phyloP scores from a whole-genome alignment of 1,284 basidiomycete genomes.

The Taiwanofungus camphoratus region DNA sequence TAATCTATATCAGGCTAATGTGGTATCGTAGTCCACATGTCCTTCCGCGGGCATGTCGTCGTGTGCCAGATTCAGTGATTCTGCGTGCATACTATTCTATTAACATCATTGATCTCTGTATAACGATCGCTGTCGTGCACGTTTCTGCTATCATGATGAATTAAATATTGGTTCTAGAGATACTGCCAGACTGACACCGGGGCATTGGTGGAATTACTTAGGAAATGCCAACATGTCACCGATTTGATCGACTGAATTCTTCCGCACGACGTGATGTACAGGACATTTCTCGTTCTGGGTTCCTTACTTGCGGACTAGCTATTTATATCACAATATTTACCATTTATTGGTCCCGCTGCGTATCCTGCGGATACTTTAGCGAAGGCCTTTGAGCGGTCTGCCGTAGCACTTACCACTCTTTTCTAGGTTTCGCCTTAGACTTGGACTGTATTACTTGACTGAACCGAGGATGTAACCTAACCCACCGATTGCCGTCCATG shows the following conservation, averaged over 20 bases:
- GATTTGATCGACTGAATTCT: no score
- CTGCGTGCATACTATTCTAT: slow-evolving; percentile 7
- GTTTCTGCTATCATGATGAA: slow-evolving; percentile 10
- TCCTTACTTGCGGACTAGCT: no score
- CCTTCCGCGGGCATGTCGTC: slow-evolving; percentile 7
- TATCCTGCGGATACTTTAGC: no score
- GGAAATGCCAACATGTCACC: no score
- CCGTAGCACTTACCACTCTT: slow-evolving; percentile 8
- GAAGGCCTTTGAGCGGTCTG: no score
- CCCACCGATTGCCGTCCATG: slow-evolving; percentile 36
- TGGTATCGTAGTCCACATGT: slow-evolving; percentile 18
- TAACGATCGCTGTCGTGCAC: slow-evolving; percentile 19
- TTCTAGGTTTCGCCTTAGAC: neutral
- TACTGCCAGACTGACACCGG: neutral
- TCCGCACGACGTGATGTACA: no score
- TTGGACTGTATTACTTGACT: slow-evolving; percentile 9
- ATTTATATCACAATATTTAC: no score
- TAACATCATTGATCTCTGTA: slow-evolving; percentile 18
- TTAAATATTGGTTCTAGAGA: neutral
- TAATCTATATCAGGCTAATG: slow-evolving; percentile 21
- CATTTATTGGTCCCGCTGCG: no score
- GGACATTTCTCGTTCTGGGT: no score
- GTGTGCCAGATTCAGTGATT: slow-evolving; percentile 1
- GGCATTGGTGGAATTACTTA: neutral
- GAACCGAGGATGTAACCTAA: slow-evolving; percentile 31